A percentile compares a stretch with the other conserved stretches of the same genome.
These are phyloP conservation scores for Pythium chondricola DNA, from an alignment of 352 stramenopile genomes.

Conservation along the genomic window DNA sequence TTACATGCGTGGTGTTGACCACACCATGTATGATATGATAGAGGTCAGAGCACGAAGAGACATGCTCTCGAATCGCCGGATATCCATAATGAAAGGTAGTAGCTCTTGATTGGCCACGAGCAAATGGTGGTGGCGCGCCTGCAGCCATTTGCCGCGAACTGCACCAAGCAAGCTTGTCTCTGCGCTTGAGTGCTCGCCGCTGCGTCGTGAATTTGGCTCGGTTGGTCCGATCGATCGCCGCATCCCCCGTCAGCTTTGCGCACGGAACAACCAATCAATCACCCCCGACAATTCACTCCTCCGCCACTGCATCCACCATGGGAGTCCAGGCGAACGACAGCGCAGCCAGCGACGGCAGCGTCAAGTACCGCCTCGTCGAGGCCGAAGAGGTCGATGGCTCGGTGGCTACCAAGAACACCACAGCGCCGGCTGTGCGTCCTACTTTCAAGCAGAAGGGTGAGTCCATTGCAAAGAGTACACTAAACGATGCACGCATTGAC, in stretches of 20 bases:
- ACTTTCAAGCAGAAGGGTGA: slow-evolving; percentile 18
- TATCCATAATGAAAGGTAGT: slow-evolving; percentile 7
- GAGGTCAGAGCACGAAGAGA: slow-evolving; percentile 3
- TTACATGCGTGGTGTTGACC: slow-evolving; percentile 11
- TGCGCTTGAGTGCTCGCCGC: background rate
- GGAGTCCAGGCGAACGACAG: slow-evolving; percentile 30
- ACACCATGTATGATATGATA: slow-evolving; percentile 1
- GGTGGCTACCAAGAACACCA: slow-evolving; percentile 37
- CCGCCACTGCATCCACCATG: slow-evolving; percentile 12
- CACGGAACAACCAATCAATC: too few species aligned
- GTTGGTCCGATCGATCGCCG: slow-evolving; percentile 3
- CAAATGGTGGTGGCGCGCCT: slow-evolving; percentile 16
- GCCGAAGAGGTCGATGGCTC: slow-evolving; percentile 66
- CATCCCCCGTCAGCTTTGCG: too few species aligned
- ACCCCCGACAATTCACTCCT: background rate
- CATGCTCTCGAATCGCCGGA: background rate
- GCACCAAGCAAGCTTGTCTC: background rate
- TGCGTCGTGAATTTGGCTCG: background rate
- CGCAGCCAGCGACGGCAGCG: slow-evolving; percentile 19
- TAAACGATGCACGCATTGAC: background rate
- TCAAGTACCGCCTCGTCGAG: slow-evolving; percentile 84
- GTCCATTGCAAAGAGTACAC: slow-evolving; percentile 6
- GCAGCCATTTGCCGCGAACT: slow-evolving; percentile 15
- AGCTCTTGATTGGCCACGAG: slow-evolving; percentile 20
- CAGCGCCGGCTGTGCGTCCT: slow-evolving; percentile 2